These are phyloP conservation scores for Candida lessepsii DNA, from an alignment of 805 yeast genomes.

Conservation along the genomic window DNA sequence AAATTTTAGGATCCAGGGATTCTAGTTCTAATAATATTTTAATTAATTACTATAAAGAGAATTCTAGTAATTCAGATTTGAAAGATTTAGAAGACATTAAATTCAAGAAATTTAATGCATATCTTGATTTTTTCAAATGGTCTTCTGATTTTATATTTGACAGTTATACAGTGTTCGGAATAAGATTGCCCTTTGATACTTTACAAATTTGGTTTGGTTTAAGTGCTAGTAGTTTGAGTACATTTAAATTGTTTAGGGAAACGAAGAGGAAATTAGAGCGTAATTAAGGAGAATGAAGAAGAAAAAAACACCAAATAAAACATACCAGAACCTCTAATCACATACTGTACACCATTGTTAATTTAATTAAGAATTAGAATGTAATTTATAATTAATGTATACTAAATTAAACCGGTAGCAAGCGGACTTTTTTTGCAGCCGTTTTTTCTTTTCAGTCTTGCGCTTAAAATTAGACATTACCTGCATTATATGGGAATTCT, in stretches of 20 bases:
- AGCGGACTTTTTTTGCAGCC: no score
- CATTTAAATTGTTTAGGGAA: conserved; percentile 39
- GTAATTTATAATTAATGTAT: no score
- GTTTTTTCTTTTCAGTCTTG: no score
- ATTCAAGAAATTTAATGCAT: conserved; percentile 36
- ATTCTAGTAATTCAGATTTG: conserved; percentile 17
- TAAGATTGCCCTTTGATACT: conserved; percentile 37
- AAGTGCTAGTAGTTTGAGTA: conserved; percentile 37
- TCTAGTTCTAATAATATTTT: conserved; percentile 8
- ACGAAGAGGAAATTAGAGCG: conserved; percentile 25
- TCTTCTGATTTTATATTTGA: conserved; percentile 41
- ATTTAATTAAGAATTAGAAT: no score
- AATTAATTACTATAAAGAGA: conserved; percentile 11
- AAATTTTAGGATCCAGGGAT: conserved; percentile 24
- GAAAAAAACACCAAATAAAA: no score
- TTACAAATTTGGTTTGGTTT: conserved; percentile 48
- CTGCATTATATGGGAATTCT: no score
- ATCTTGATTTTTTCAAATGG: conserved; percentile 39
- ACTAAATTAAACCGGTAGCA: no score
- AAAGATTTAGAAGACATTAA: conserved; percentile 31
- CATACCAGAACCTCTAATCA: no score
- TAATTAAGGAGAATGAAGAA: no score
- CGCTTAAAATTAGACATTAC: no score
- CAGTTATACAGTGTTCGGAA: conserved; percentile 39
- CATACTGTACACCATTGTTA: no score